Percentiles rank a stretch among this genome's conserved stretches.
phyloP scores from a whole-genome alignment of 345 rosid genomes.

The Zanthoxylum bungeanum region DNA sequence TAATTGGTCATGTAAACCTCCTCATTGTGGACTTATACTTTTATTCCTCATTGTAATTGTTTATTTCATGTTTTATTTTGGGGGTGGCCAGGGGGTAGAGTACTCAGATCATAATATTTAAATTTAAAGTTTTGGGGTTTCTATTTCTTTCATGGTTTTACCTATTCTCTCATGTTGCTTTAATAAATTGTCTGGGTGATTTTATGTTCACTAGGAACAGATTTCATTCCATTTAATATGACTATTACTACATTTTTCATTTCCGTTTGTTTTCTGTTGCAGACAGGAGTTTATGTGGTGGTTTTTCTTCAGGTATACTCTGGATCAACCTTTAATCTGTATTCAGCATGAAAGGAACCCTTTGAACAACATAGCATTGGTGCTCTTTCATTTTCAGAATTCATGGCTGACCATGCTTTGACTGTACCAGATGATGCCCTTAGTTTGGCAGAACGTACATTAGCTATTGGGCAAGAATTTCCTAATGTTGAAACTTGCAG shows the following conservation, averaged over 20 bases:
- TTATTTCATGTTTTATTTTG: not conserved
- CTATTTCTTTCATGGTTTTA: not conserved
- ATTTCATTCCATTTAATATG: not conserved
- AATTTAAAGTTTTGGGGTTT: not conserved
- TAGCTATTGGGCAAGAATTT: conserved; percentile 86
- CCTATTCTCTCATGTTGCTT: not conserved
- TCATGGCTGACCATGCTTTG: conserved; percentile 73
- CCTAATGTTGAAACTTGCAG: conserved; percentile 98
- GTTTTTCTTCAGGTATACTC: conserved; percentile 12
- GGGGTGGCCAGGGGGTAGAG: not conserved
- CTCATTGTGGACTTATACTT: no score
- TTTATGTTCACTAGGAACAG: not conserved
- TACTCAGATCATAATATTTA: not conserved
- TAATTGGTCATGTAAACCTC: no score
- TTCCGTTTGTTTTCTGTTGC: conserved; percentile 11
- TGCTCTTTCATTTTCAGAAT: conserved; percentile 20
- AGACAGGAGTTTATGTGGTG: conserved; percentile 22
- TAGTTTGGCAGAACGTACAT: conserved; percentile 36
- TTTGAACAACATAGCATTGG: conserved; percentile 16
- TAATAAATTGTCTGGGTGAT: not conserved
- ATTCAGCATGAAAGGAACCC: conserved; percentile 23
- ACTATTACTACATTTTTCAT: conserved; percentile 4
- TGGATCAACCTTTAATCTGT: conserved; percentile 8
- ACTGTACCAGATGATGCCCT: conserved; percentile 40
- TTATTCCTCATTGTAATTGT: no score